A percentile compares a stretch with the other conserved stretches of the same genome.
Evolutionary conservation across 805 yeast species (phyloP).

Genomic region (Metschnikowia anglica): DNA sequence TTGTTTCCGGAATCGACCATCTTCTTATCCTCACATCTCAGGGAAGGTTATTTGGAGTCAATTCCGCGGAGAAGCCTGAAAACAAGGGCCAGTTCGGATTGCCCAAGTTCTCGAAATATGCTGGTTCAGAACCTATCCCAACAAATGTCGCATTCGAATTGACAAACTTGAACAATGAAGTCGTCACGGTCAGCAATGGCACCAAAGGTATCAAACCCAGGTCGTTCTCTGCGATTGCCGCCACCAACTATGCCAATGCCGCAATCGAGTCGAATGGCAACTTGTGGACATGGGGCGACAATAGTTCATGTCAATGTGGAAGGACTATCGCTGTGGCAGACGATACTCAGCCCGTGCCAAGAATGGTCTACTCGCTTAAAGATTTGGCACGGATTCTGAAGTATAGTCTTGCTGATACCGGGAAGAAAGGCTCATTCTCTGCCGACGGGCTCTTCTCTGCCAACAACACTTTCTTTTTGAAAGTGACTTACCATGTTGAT

Average conservation of each 20-base stretch:
- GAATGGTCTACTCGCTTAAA: constrained; percentile 31
- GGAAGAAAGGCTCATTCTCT: constrained; percentile 11
- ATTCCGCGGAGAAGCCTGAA: constrained; percentile 41
- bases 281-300: constrained; percentile 85
- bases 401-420: constrained; percentile 15
- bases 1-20: constrained; percentile 66
- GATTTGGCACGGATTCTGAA: constrained; percentile 35
- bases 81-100: constrained; percentile 82
- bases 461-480: constrained; percentile 51
- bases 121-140: constrained; percentile 45
- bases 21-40: constrained; percentile 57
- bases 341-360: constrained; percentile 72
- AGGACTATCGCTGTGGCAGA: constrained; percentile 62
- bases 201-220: constrained; percentile 39
- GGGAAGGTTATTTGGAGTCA: constrained; percentile 62
- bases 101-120: constrained; percentile 68
- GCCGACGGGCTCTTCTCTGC: constrained; percentile 64
- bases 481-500: constrained; percentile 26
- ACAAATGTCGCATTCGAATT: constrained; percentile 45
- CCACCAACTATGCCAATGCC: constrained; percentile 73
- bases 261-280: constrained; percentile 66
- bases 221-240: constrained; percentile 56
- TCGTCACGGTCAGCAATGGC: constrained; percentile 20
- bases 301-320: constrained; percentile 83
- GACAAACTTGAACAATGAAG: constrained; percentile 52